These are phyloP conservation scores for Salix viminalis DNA, from an alignment of 345 rosid species.

Conservation along the genomic window DNA sequence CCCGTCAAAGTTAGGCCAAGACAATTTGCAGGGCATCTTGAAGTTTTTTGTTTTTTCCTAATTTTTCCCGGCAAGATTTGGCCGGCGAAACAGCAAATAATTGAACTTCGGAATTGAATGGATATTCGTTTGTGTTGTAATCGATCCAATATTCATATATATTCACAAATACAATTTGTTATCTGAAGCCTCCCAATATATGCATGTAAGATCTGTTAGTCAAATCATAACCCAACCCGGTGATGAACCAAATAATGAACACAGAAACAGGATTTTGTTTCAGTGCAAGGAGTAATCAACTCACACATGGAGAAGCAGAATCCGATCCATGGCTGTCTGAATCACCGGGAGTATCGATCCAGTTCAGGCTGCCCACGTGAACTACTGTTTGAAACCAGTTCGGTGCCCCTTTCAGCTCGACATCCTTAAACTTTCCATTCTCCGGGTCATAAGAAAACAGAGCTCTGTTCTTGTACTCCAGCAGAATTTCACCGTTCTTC, in stretches of 20 bases:
- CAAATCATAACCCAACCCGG: neutral
- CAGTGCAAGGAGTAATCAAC: neutral
- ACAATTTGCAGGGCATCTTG: too few species aligned
- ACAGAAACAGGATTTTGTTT: neutral
- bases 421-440: conserved; percentile 53
- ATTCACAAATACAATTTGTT: neutral
- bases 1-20: neutral
- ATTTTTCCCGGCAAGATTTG: too few species aligned
- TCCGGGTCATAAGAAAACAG: conserved; percentile 67
- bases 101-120: neutral
- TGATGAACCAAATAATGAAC: neutral
- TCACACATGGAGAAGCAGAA: neutral
- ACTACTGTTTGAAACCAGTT: conserved; percentile 67
- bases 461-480: conserved; percentile 75
- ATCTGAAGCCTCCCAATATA: neutral
- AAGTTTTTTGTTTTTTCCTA: too few species aligned
- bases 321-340: neutral
- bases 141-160: neutral
- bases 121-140: neutral
- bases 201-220: neutral
- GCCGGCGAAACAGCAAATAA: too few species aligned
- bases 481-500: conserved; percentile 66
- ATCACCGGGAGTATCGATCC: conserved; percentile 45
- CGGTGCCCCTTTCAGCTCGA: conserved; percentile 54
- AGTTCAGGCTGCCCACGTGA: conserved; percentile 64